phyloP scores from a whole-genome alignment of 169 alveolate genomes.

The Amoebophrya sp. region DNA sequence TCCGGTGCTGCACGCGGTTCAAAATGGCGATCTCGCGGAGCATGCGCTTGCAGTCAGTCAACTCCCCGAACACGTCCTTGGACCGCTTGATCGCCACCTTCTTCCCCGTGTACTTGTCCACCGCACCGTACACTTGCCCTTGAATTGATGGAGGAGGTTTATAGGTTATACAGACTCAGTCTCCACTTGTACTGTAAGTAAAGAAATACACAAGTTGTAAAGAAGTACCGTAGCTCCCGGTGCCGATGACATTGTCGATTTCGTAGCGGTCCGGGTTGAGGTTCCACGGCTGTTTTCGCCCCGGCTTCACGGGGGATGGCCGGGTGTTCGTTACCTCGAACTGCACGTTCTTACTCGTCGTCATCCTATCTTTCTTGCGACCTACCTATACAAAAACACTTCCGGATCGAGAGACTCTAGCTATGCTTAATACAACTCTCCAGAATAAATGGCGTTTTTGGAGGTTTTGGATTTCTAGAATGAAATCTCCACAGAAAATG shows the following conservation, averaged over 20 bases:
- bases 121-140: conserved; percentile 36
- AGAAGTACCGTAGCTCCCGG: conserved; percentile 71
- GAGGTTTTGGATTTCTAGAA: no score
- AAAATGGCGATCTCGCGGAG: conserved; percentile 73
- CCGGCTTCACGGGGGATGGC: not conserved
- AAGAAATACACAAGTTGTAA: no score
- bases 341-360: not conserved
- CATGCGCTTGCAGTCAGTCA: conserved; percentile 76
- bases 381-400: no score
- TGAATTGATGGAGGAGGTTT: no score
- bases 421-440: no score
- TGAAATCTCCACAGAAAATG: no score
- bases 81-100: conserved; percentile 75
- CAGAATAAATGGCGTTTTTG: no score
- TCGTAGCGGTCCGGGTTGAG: conserved; percentile 48
- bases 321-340: not conserved
- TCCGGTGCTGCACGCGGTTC: conserved; percentile 67
- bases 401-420: no score
- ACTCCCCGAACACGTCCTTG: conserved; percentile 75
- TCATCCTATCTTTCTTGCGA: no score
- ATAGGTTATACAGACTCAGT: no score
- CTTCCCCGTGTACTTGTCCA: conserved; percentile 32
- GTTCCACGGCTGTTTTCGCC: not conserved
- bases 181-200: no score
- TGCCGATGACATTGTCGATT: conserved; percentile 56